A percentile compares a stretch with the other conserved stretches of the same genome.
Evolutionary conservation across 192 early-diverging fungal species (phyloP).

Genomic region (Helicostylum pulchrum): DNA sequence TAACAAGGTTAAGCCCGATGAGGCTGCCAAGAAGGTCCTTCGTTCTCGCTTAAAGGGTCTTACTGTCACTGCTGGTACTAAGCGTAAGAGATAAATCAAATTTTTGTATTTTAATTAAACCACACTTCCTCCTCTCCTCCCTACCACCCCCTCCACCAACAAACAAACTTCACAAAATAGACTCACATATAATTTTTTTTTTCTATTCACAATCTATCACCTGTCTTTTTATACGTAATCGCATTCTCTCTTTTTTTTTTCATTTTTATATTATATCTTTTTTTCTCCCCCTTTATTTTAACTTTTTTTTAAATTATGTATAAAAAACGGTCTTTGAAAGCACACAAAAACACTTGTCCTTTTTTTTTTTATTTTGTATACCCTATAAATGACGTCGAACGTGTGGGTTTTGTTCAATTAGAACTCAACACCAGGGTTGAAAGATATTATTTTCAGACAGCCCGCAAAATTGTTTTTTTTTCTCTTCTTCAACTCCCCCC

Average conservation of each 20-base stretch:
- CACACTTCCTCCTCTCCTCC: too few relatives aligned
- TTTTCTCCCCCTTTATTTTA: neutral
- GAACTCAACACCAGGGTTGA: too few relatives aligned
- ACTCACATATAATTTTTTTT: neutral
- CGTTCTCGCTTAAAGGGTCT: slow-evolving; percentile 28
- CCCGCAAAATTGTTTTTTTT: neutral
- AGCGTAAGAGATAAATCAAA: slow-evolving; percentile 28
- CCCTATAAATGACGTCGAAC: neutral
- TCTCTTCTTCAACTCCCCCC: neutral
- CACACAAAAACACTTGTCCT: neutral
- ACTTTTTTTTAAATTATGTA: neutral
- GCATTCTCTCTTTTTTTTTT: slow-evolving; percentile 5
- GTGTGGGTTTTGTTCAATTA: too few relatives aligned
- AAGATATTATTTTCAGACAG: too few relatives aligned
- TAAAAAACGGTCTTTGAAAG: neutral
- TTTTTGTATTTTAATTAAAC: neutral
- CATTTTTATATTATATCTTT: neutral
- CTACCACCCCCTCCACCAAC: neutral
- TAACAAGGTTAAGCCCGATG: slow-evolving; percentile 72
- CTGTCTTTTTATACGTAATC: neutral
- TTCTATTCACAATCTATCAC: slow-evolving; percentile 1
- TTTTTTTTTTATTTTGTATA: neutral
- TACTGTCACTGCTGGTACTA: slow-evolving; percentile 18
- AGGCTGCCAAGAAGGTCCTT: slow-evolving; percentile 48
- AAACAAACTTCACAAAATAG: too few relatives aligned